Evolutionary conservation across 2,329 filamentous ascomycete species (phyloP), one percentile per base, ranked within the genome.

Genomic region (Pseudopithomyces chartarum): DNA sequence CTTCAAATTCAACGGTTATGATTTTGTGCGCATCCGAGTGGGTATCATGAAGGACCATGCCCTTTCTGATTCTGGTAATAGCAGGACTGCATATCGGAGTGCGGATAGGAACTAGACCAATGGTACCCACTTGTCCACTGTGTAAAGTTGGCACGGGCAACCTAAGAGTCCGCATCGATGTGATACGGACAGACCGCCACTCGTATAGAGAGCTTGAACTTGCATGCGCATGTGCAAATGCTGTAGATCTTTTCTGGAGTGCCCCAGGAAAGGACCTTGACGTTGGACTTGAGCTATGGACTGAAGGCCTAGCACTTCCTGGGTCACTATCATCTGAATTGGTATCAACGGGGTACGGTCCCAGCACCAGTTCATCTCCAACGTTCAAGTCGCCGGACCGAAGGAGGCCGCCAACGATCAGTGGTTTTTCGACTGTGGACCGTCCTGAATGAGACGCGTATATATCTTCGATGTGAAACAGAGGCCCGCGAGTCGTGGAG

Each of bases 391-490:
- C 84, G 3, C 93, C 94, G 62, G 90, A 89, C n/a, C 90, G 87
- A 12, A 97, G 81, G 61, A 95, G 86, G 0, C 94, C 94, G 40
- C 92, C 93, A 6, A 97, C 84, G 13, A 99, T 90, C n/a, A 86
- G 60, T 59, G 62, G 57, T 69, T 53, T 50, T 36, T 60, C 66
- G 11, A 64, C 55, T 12, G 53, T 51, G 32, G 64, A 50, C 1
- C 63, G 60, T 19, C 60, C 49, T 15, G 53, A 50, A 26, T 58
- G 85, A 13, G 93, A 84, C 56, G 85, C 90, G 73, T 96, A 98
- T 1, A 92, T 87, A 65, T 97, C 94, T 70, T 98, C 94, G 22
- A 98, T 85, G 69, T 97, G 90, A 68, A 98, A 98, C 1, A 97
- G 78, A 33, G 85, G 85, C 4, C 80, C 79, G 1, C 87, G 85